phyloP scores from a whole-genome alignment of 208 protist species.

The Leishmania braziliensis region DNA sequence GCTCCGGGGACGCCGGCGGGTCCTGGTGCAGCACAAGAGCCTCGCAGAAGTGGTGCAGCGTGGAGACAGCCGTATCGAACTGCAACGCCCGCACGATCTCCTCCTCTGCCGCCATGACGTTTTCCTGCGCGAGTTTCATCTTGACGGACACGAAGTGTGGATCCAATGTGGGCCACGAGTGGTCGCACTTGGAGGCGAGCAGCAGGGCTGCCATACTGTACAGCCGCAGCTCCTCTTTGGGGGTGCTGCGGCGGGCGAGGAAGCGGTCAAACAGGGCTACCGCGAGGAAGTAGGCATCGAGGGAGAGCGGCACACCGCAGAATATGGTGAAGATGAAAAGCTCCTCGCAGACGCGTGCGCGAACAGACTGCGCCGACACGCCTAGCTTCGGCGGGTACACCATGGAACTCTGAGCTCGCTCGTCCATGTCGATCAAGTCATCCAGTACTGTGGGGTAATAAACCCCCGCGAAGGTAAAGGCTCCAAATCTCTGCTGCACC shows the following conservation, averaged over 20 bases:
- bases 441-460: conserved; percentile 63
- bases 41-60: conserved; percentile 49
- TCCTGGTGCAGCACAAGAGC: conserved; percentile 70
- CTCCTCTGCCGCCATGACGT: conserved; percentile 58
- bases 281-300: conserved; percentile 85
- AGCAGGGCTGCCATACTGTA: conserved; percentile 91
- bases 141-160: conserved; percentile 64
- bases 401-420: conserved; percentile 19
- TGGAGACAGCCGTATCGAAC: conserved; percentile 53
- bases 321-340: conserved; percentile 41
- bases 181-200: conserved; percentile 98
- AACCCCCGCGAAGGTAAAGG: conserved; percentile 35
- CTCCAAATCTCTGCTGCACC: conserved; percentile 33
- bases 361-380: conserved; percentile 26
- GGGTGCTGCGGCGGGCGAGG: conserved; percentile 57
- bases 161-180: conserved; percentile 96
- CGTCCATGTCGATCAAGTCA: conserved; percentile 72
- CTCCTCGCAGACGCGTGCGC: conserved; percentile 46
- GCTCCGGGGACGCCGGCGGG: conserved; percentile 45
- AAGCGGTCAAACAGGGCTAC: conserved; percentile 83
- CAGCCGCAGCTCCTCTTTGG: conserved; percentile 54
- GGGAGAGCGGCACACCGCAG: conserved; percentile 34
- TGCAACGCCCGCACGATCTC: conserved; percentile 45
- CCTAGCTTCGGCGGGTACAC: conserved; percentile 24
- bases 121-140: conserved; percentile 83